These are phyloP conservation scores for Plenodomus tracheiphilus DNA, from an alignment of 2,329 filamentous ascomycete genomes.

Conservation along the genomic window DNA sequence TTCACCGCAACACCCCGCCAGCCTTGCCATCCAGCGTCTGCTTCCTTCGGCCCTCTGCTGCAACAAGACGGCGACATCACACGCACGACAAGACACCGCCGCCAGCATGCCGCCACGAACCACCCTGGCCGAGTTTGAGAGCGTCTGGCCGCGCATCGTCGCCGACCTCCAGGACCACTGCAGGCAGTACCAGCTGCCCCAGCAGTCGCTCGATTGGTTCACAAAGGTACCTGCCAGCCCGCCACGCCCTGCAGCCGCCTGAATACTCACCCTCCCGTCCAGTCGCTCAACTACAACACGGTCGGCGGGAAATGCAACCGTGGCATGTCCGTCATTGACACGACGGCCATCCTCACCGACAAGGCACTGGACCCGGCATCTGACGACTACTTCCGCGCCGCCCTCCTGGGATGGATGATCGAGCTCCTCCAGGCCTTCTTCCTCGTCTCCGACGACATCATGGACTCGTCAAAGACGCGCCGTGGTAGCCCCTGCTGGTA, in stretches of 20 bases:
- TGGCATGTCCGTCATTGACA: conserved; percentile 96
- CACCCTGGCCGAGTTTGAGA: conserved; percentile 84
- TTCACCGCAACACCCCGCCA: conserved; percentile 8
- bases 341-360: conserved; percentile 76
- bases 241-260: conserved; percentile 3
- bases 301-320: conserved; percentile 98
- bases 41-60: conserved; percentile 7
- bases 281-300: conserved; percentile 85
- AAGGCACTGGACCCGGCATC: conserved; percentile 69
- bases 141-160: conserved; percentile 83
- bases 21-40: no score
- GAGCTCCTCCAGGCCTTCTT: conserved; percentile 99
- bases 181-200: conserved; percentile 78
- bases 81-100: neutral
- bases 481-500: conserved; percentile 98
- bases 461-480: conserved; percentile 94
- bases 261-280: conserved; percentile 19
- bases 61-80: conserved; percentile 8
- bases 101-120: conserved; percentile 60
- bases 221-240: conserved; percentile 63
- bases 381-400: conserved; percentile 80
- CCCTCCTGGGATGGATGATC: conserved; percentile 93
- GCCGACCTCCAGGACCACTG: conserved; percentile 79
- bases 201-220: conserved; percentile 83
- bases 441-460: conserved; percentile 97